Evolutionary conservation across 495 filamentous ascomycete species (phyloP).

Genomic region (Talaromyces proteolyticus): DNA sequence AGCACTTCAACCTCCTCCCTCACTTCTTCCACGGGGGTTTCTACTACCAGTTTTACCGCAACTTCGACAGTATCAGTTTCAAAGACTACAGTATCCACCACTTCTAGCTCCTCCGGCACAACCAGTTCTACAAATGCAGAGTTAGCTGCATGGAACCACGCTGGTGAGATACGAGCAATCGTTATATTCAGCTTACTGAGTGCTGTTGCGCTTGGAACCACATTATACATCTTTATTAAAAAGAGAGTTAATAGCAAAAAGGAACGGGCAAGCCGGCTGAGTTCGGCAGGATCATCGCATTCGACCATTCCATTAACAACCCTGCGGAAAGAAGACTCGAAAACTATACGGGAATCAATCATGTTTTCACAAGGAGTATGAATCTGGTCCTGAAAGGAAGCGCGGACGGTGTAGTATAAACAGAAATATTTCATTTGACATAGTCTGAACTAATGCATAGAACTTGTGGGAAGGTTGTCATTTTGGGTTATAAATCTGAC

Average conservation of each 20-base stretch:
- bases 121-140: background rate
- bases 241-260: background rate
- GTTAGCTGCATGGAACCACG: background rate
- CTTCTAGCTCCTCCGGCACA: background rate
- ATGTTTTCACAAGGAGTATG: background rate
- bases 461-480: too few relatives aligned
- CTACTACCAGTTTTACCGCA: background rate
- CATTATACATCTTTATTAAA: background rate
- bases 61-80: background rate
- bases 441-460: too few relatives aligned
- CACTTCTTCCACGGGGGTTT: background rate
- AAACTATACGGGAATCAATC: background rate
- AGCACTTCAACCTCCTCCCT: background rate
- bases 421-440: conserved; percentile 14
- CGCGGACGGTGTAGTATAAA: background rate
- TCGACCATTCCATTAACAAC: background rate
- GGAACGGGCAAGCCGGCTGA: background rate
- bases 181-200: background rate
- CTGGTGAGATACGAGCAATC: background rate
- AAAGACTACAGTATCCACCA: background rate
- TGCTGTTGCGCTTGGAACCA: background rate
- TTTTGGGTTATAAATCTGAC: too few relatives aligned
- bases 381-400: too few relatives aligned
- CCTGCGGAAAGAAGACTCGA: background rate
- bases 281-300: background rate